Evolutionary conservation across 2,329 filamentous ascomycete genomes (phyloP).

Genomic region (Paraphaeosphaeria minitans): DNA sequence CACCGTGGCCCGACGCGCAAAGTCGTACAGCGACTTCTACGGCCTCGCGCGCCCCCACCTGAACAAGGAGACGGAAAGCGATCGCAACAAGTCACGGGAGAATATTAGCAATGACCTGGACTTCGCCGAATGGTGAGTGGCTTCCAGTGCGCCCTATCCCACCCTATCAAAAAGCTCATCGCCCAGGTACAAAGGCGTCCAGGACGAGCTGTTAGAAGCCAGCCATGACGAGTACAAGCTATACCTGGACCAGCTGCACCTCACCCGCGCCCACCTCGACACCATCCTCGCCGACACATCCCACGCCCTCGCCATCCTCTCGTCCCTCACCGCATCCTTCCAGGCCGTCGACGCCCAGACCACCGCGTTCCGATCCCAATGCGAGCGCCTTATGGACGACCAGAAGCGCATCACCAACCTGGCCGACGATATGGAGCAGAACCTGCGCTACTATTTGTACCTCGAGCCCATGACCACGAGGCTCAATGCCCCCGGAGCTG

Average conservation of each 20-base stretch:
- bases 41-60: constrained; percentile 64
- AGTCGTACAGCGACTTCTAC: constrained; percentile 81
- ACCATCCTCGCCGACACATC: constrained; percentile 78
- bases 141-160: neutral
- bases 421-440: constrained; percentile 82
- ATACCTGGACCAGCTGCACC: constrained; percentile 79
- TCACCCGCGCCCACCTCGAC: constrained; percentile 83
- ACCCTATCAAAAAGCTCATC: neutral
- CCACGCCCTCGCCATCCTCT: constrained; percentile 74
- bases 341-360: constrained; percentile 87
- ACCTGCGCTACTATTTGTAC: constrained; percentile 93
- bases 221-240: constrained; percentile 83
- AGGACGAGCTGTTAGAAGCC: constrained; percentile 74
- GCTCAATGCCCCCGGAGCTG: constrained; percentile 89
- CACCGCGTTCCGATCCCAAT: constrained; percentile 89
- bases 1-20: constrained; percentile 67
- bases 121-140: constrained; percentile 56
- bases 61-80: constrained; percentile 54
- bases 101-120: constrained; percentile 63
- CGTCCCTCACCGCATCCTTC: constrained; percentile 83
- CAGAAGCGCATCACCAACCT: constrained; percentile 79
- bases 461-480: constrained; percentile 87
- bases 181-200: constrained; percentile 57
- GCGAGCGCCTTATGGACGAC: constrained; percentile 82
- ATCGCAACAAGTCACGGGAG: constrained; percentile 46